These are phyloP conservation scores for Galerina marginata DNA, from an alignment of 768 basidiomycete species.

Conservation along the genomic window DNA sequence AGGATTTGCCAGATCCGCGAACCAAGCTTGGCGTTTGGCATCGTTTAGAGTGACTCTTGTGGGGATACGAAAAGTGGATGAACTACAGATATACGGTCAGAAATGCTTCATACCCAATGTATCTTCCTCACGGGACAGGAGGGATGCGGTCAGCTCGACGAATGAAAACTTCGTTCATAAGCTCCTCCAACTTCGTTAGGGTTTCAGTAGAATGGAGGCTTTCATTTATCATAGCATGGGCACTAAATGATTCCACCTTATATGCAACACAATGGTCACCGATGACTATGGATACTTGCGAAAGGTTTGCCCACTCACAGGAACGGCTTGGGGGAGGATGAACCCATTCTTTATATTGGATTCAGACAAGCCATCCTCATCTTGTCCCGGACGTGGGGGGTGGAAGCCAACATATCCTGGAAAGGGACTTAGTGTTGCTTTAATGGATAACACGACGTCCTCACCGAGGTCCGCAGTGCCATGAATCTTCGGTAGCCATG, in stretches of 20 bases:
- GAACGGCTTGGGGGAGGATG: conserved; percentile 54
- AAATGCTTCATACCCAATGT: neutral
- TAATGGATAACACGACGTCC: conserved; percentile 18
- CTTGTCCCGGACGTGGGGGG: conserved; percentile 75
- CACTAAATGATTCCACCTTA: conserved; percentile 72
- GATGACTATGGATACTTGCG: neutral
- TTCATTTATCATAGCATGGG: conserved; percentile 56
- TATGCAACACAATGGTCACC: conserved; percentile 1
- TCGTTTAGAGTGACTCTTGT: conserved; percentile 84
- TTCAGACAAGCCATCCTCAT: conserved; percentile 75
- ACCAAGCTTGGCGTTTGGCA: conserved; percentile 81
- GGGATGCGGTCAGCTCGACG: conserved; percentile 63
- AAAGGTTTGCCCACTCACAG: conserved; percentile 45
- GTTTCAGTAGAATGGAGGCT: conserved; percentile 56
- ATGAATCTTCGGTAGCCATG: conserved; percentile 76
- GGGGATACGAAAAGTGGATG: conserved; percentile 78
- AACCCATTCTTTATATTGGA: conserved; percentile 72
- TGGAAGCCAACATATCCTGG: conserved; percentile 78
- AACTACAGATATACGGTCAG: conserved; percentile 36
- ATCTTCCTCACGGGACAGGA: conserved; percentile 62
- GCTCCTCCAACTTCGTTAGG: conserved; percentile 65
- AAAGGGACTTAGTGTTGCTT: neutral
- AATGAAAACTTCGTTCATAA: conserved; percentile 78
- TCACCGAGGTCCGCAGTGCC: conserved; percentile 71
- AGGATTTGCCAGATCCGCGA: conserved; percentile 81